Base-by-base conservation (phyloP, 1,284 basidiomycete species). In the Cryptococcus hybrid region DNA sequence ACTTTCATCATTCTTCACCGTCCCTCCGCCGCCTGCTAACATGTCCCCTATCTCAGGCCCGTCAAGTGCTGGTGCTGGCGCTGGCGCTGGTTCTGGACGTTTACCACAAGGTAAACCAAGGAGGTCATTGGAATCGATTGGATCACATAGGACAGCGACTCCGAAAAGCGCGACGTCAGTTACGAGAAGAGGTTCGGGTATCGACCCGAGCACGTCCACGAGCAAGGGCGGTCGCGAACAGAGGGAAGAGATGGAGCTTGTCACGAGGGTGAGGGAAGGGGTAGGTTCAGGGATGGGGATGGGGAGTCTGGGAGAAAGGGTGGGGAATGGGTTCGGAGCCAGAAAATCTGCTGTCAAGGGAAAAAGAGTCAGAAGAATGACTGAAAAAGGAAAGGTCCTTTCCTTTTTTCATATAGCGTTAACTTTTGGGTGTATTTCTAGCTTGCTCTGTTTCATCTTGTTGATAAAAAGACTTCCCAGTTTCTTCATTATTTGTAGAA, bases 21-120 rank as follows among this genome's bases (percentile, higher is more conserved):
- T 59, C 30, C 60, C 68, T n/a, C 67, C 67, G 46, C 63, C 69
- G 13, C 69, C 69, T 12, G 7, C 56, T 58, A n/a, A 49, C 30
- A 48, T 48, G 13, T 48, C 47, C 3, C 30, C 30, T 4, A 30
- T 30, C 30, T 30, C 30, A 30, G 30, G 30, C 30, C 30, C 30
- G 2, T 30, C 30, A 30, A 30, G 30, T 30, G 30, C 30, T 30
- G 30, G 30, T 3, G 30, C 30, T 30, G 30, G 30, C 30, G 30
- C 30, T 30, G 30, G 30, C 3, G 2, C 30, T 30, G 30, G 3
- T 30, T 30, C 30, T 30, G 30, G 30, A 30, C 30, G 30, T 30
- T 30, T 30, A 30, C 30, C 30, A 30, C 30, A 30, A 30, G 30
- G 30, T 30, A 30, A 30, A 30, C 3, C 30, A 4, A 30, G 30